Base-by-base conservation (phyloP, 1,139 yeast genomes). In the Candida freyschussii region DNA sequence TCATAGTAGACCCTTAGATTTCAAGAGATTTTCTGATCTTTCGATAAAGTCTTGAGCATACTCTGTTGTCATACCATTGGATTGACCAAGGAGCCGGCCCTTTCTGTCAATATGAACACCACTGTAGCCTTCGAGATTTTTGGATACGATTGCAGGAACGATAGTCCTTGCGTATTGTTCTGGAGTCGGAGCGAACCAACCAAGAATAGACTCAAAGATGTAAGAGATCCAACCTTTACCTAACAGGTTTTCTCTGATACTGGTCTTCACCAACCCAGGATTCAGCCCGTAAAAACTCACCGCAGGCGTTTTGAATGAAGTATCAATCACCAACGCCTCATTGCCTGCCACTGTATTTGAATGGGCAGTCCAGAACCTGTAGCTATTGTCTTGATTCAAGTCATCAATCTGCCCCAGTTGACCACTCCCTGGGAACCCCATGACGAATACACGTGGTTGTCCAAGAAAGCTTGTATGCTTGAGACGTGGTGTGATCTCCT, bases 291-390 rank as follows among this genome's bases (percentile, higher is more conserved):
- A 60, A 22, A 57, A 34, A 24, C 48, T 38, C 12, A 51, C 39
- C 9, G 45, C 29, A 2, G 46, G 37, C 29, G 45, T 51, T 17
- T 45, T 42, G 6, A 33, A 24, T 2, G 43, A 50, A 17, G 48
- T 41, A 32, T 53, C 52, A 16, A 43, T 27, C 2, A 60, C 62
- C 19, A 62, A 38, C 2, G 60, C 50, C 38, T 62, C 67, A 33
- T 62, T 62, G 3, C 63, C 64, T 4, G 65, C 66, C 12, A 62
- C 65, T 0, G 66, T 61, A 30, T 47, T 60, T 59, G 54, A 52
- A 36, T 62, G 67, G 3, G 63, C 52, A 12, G 32, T 35, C 25
- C 41, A 28, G 9, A 47, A 46, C 6, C 48, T 44, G 39, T 62
- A 62, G 2, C 36, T 34, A 24, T 50, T 46, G 16, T 57, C 63